Base-by-base conservation (phyloP, 768 basidiomycete genomes). In the Hericium rajendrae region DNA sequence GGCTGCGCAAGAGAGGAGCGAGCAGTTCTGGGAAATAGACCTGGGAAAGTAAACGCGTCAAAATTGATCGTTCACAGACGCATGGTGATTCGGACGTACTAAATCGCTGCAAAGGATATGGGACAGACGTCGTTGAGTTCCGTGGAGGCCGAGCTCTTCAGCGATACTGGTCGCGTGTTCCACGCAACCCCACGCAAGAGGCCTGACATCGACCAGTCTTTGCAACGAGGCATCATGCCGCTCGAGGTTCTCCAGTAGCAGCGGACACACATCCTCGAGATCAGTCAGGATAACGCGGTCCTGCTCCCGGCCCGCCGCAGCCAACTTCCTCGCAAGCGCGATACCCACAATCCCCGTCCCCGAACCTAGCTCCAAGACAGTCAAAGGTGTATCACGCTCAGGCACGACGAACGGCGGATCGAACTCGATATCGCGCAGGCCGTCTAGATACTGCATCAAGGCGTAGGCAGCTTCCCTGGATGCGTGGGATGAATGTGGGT, bases 1-100 rank as follows among this genome's bases (percentile, higher is more conserved):
- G 75, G 2, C 86, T 83, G 2, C 85, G 81, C 18, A 94, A 72
- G 16, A 94, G 78, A 4, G 87, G 87, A 0, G 83, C 87, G 11
- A 91, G 75, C 1, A 94, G 79, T 57, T 88, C 82, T 0, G 89
- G 88, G 65, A 94, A 94, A 70, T 94, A 94, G 12, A 94, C 80
- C 87, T 93, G 61, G 9, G 57, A 28, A 52, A 37, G 56, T 50
- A n/a, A 60, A 16, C 51, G 41, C 52, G 28, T n/a, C 40, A 26
- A 16, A 59, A 26, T 20, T n/a, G 15, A 38, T 16, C n/a, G 10
- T n/a, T 24, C 28, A 38, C 24, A 4, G 57, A 51, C 0, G 38
- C 10, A 28, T 20, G 37, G 8, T 8, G 32, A 32, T 24, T 11
- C n/a, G 24, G 41, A 77, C 83, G 66, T 71, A 90, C 90, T 55